Evolutionary conservation across 768 basidiomycete genomes (phyloP).

Genomic region (Dacryopinax spathularia): DNA sequence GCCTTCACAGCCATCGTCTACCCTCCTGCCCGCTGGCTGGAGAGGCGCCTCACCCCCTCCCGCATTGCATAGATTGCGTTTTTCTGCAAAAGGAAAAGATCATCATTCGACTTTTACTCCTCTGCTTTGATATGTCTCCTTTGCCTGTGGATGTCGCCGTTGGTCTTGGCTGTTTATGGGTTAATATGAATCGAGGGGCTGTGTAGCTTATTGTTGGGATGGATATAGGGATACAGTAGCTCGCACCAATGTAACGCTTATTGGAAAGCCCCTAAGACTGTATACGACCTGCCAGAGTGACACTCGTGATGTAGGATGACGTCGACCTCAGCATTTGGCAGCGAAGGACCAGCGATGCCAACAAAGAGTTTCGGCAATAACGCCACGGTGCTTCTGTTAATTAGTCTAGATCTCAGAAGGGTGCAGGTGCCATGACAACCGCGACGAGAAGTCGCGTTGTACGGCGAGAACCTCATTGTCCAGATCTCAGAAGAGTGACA

Average conservation of each 20-base stretch:
- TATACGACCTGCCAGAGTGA: no score
- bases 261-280: background rate
- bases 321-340: no score
- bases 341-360: no score
- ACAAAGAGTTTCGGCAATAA: no score
- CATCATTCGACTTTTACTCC: no score
- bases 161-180: background rate
- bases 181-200: background rate
- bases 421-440: no score
- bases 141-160: background rate
- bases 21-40: background rate
- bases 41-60: background rate
- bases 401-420: no score
- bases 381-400: no score
- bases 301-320: no score
- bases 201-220: background rate
- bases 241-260: background rate
- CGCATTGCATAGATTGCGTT: background rate
- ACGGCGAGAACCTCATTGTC: no score
- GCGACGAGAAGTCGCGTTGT: no score
- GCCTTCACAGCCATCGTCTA: conserved; percentile 21
- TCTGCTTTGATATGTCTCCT: background rate
- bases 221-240: background rate
- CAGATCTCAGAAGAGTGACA: no score
- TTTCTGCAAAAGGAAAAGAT: background rate